Base-by-base conservation (phyloP, 495 filamentous ascomycete genomes). In the Geoglossum glabrum region DNA sequence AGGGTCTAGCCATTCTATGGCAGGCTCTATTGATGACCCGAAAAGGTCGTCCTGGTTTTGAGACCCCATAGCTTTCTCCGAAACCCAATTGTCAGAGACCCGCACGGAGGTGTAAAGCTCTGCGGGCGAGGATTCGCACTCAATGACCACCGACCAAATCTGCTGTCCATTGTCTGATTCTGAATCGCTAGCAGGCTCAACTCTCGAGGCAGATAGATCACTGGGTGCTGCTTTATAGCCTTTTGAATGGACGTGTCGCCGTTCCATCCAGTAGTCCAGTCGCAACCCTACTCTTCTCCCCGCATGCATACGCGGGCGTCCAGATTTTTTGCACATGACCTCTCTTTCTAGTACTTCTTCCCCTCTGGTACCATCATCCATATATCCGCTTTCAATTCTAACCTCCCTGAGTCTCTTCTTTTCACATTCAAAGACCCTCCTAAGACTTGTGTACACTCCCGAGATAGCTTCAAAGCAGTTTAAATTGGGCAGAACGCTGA, bases 401-500 rank as follows among this genome's bases (percentile, higher is more conserved):
- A 57, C 71, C 70, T 13, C 57, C 68, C 76, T 73, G 8, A 82
- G 62, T 56, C 76, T 79, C 64, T 79, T 77, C 51, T 82, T 67
- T 64, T 90, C 85, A 67, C 81, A 78, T 61, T 82, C 67, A 69
- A 84, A 79, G 61, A 92, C 62, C 58, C 68, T 76, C 23, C 70
- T 66, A 30, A 90, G 67, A 60, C 81, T 84, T 52, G 73, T 74
- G 65, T 81, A 83, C 5, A 98, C 73, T 7, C 88, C 88, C 31
- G 84, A 84, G 17, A 96, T 74, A 6, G 89, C 92, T 68, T 92
- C 86, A 65, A 89, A 87, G 67, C 92, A 88, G 62, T 90, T 92
- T 10, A 95, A 73, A 23, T 79, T 79, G 33, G 82, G 82, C 7
- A 71, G 71, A 23, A 74, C 69, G 67, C 90, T 90, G 60, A 95